phyloP scores from a whole-genome alignment of 208 protist genomes.

The Crithidia sp. region DNA sequence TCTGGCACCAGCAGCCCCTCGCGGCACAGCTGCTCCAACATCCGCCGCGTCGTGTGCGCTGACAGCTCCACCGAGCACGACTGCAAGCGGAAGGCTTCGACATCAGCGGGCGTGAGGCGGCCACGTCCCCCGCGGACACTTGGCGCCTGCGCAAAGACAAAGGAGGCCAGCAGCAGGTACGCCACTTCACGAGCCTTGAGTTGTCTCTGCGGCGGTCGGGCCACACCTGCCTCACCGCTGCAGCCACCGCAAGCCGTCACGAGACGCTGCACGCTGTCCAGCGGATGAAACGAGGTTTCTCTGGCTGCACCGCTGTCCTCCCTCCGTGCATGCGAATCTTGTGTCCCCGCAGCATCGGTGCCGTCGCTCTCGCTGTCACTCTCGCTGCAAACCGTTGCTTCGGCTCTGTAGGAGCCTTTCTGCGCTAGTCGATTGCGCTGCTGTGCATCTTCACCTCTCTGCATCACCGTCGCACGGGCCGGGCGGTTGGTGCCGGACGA shows the following conservation, averaged over 20 bases:
- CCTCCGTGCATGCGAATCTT: background rate
- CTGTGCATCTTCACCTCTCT: background rate
- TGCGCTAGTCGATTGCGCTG: background rate
- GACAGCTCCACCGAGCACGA: constrained; percentile 60
- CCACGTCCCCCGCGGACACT: constrained; percentile 50
- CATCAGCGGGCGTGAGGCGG: constrained; percentile 42
- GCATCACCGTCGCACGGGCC: background rate
- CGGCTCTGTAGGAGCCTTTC: background rate
- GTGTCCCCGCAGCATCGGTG: too few relatives aligned
- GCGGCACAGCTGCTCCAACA: constrained; percentile 40
- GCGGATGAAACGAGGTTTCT: background rate
- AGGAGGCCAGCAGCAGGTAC: constrained; percentile 62
- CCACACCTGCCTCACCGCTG: background rate
- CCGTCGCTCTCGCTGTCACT: background rate
- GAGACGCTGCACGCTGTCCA: background rate
- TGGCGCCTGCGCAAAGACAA: constrained; percentile 55
- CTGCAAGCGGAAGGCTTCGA: constrained; percentile 55
- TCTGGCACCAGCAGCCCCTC: constrained; percentile 22
- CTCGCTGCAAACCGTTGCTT: background rate
- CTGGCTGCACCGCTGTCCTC: background rate
- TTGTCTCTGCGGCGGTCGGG: background rate
- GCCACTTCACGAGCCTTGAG: constrained; percentile 30
- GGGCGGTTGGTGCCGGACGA: constrained; percentile 4
- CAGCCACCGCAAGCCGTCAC: background rate
- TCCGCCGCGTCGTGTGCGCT: constrained; percentile 17